phyloP scores from a whole-genome alignment of 1,139 yeast genomes.

The Taiozyma sp. region DNA sequence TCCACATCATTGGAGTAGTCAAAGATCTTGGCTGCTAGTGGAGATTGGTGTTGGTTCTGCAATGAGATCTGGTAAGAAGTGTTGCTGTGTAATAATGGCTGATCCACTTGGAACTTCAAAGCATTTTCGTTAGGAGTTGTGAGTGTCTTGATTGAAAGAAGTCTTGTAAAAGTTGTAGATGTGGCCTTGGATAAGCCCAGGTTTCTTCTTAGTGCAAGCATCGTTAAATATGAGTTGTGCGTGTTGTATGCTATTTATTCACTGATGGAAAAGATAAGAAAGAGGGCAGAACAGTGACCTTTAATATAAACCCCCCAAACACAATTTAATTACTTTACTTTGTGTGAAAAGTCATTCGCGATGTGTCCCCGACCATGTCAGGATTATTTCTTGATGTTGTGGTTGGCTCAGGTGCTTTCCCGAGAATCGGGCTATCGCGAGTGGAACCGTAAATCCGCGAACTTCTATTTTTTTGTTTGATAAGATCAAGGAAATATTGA shows the following conservation, averaged over 20 bases:
- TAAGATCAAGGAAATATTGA: no score
- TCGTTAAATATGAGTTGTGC: not conserved
- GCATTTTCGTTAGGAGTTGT: constrained; percentile 94
- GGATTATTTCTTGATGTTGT: not conserved
- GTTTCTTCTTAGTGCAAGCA: constrained; percentile 7
- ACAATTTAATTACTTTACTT: no score
- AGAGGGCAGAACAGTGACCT: not conserved
- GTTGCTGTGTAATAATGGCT: constrained; percentile 12
- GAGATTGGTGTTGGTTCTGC: constrained; percentile 67
- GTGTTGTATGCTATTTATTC: not conserved
- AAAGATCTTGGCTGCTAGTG: constrained; percentile 79
- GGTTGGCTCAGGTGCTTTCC: not conserved
- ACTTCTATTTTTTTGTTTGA: no score
- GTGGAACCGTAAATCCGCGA: no score
- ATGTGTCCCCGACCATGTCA: not conserved
- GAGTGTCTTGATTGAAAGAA: constrained; percentile 45
- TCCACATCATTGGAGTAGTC: constrained; percentile 59
- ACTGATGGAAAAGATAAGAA: not conserved
- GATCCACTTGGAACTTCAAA: constrained; percentile 52
- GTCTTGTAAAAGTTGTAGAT: constrained; percentile 7
- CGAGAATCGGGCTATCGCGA: not conserved
- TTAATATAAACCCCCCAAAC: not conserved
- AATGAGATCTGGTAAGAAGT: constrained; percentile 51
- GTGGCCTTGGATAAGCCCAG: not conserved
- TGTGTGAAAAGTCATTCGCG: not conserved